Base-by-base conservation (phyloP, 2,329 filamentous ascomycete genomes). In the Orbilia quercus region DNA sequence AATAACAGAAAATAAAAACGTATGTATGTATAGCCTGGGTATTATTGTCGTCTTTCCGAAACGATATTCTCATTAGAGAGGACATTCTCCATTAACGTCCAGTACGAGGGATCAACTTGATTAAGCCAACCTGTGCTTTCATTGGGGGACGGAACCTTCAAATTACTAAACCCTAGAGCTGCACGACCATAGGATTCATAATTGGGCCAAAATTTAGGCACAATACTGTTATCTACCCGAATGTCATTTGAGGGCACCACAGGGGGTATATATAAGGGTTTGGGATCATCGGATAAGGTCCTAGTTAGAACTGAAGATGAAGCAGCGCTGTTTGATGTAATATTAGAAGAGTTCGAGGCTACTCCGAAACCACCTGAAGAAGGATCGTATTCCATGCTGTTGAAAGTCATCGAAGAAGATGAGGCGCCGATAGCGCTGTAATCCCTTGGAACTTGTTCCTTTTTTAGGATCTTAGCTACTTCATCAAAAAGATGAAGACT, bases 401-500 rank as follows among this genome's bases (percentile, higher is more conserved):
- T 59, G 48, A 55, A 73, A 3, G 45, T 14, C 22, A 66, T 34
- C 2, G 54, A 4, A 14, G 42, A n/a, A 12, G 51, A 7, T 12
- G 69, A 38, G 18, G 28, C 9, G 6, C 36, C 50, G 1, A 66
- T 55, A n/a, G 50, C 11, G 1, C 44, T 25, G 34, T 66, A 73
- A 38, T 22, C 47, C 23, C 31, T 25, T 1, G 48, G 28, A 7
- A 38, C 11, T n/a, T 65, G 45, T 9, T 66, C 55, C 20, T 62
- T 60, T 20, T 73, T 73, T 7, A 73, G 16, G 31, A 73, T 66
- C 48, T 73, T 75, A 22, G 77, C 76, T 9, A 78, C 75, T 16
- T 75, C 75, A 51, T 77, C 73, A 20, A 78, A 76, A 7, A 77
- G 34, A 40, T 76, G 64, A 18, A 78, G 64, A 11, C 60, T 70